phyloP scores from a whole-genome alignment of 2,329 filamentous ascomycete species.

The Pseudophaeomoniella oleicola region DNA sequence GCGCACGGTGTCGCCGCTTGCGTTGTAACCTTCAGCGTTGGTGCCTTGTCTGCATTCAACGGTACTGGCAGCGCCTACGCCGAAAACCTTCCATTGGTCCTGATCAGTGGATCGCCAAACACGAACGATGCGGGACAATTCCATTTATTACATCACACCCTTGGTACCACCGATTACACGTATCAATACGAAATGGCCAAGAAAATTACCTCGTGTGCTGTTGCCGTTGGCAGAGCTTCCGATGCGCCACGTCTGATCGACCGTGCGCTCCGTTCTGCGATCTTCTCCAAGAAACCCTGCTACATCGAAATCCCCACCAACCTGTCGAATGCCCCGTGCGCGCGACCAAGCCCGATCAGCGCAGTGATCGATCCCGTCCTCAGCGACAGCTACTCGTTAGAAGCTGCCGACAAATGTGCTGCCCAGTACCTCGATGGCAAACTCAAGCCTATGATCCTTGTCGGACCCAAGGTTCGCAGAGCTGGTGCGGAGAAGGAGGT shows the following conservation, averaged over 20 bases:
- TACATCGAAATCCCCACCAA: background rate
- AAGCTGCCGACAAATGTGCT: background rate
- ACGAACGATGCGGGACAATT: constrained; percentile 28
- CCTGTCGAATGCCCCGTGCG: background rate
- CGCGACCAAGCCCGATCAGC: background rate
- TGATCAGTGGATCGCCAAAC: constrained; percentile 41
- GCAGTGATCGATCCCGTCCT: background rate
- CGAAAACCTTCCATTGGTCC: constrained; percentile 54
- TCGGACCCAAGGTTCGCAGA: background rate
- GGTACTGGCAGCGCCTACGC: constrained; percentile 58
- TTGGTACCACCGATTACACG: constrained; percentile 68
- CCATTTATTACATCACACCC: constrained; percentile 48
- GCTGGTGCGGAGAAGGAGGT: background rate
- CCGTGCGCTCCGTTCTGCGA: background rate
- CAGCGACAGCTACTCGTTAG: background rate
- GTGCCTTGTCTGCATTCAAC: constrained; percentile 53
- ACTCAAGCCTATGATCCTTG: background rate
- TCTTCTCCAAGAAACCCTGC: background rate
- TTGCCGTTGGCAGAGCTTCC: background rate
- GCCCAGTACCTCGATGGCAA: background rate
- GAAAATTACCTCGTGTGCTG: constrained; percentile 45
- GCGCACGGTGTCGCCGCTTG: constrained; percentile 9
- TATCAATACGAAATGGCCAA: constrained; percentile 69
- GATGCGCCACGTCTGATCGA: background rate
- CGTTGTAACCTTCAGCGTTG: constrained; percentile 66